Conservation (phyloP, 495 filamentous ascomycete species). For the Evernia prunastri region DNA sequence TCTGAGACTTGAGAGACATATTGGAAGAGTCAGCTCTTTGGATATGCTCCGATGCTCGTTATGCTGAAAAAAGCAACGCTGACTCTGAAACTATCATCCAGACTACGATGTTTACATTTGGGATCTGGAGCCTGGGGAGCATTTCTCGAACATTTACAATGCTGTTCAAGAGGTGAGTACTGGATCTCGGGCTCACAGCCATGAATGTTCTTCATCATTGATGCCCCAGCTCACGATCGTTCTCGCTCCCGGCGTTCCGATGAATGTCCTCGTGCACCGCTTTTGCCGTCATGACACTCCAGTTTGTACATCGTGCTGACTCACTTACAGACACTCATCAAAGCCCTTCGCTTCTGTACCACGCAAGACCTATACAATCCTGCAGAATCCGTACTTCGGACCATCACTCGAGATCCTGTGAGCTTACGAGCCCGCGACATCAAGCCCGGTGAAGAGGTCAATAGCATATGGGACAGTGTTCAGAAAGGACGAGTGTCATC, state of each 20-base stretch:
- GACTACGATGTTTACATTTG: conserved; percentile 47
- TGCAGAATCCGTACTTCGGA: conserved; percentile 34
- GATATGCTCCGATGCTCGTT: background rate
- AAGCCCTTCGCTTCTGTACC: conserved; percentile 32
- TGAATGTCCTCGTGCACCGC: background rate
- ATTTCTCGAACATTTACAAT: conserved; percentile 28
- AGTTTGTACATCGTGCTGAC: background rate
- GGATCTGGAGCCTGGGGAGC: conserved; percentile 38
- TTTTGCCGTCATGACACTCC: background rate
- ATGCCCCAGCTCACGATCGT: no score
- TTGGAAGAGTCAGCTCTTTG: background rate
- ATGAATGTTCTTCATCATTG: background rate
- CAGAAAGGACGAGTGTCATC: conserved; percentile 18
- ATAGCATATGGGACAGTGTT: conserved; percentile 37
- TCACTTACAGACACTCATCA: conserved; percentile 32
- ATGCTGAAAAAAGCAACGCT: background rate
- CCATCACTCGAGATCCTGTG: conserved; percentile 34
- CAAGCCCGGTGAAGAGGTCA: conserved; percentile 34
- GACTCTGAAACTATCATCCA: background rate
- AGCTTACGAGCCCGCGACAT: conserved; percentile 38
- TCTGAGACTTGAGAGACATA: background rate
- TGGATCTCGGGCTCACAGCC: background rate
- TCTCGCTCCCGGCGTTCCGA: background rate
- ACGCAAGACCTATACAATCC: conserved; percentile 31
- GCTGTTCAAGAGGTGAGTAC: conserved; percentile 30